Evolutionary conservation across 441 rosid species (phyloP).

Genomic region (Syzygium malaccense): DNA sequence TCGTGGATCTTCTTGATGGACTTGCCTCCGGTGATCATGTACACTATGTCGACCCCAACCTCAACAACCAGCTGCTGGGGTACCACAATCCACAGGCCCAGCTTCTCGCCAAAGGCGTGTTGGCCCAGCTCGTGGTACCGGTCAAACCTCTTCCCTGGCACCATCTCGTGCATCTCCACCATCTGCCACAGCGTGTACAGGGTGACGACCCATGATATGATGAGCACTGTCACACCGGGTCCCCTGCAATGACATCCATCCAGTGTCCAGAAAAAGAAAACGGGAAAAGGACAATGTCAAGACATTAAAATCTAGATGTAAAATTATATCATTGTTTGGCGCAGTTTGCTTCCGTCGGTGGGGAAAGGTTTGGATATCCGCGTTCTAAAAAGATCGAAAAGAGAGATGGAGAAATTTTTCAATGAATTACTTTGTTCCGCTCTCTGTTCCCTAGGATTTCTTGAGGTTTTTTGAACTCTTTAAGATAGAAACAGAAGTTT

Average conservation of each 20-base stretch:
- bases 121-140: slow-evolving; percentile 80
- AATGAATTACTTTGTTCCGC: neutral
- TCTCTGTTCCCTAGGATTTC: neutral
- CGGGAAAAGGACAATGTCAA: neutral
- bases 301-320: neutral
- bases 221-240: slow-evolving; percentile 45
- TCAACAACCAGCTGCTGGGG: slow-evolving; percentile 76
- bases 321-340: neutral
- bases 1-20: slow-evolving; percentile 70
- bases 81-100: slow-evolving; percentile 74
- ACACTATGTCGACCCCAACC: slow-evolving; percentile 56
- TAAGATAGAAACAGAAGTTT: neutral
- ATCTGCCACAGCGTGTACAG: slow-evolving; percentile 82
- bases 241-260: slow-evolving; percentile 38
- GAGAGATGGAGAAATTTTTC: neutral
- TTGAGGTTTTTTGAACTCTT: neutral
- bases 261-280: neutral
- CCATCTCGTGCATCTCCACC: slow-evolving; percentile 91
- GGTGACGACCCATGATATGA: slow-evolving; percentile 62
- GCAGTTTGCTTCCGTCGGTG: neutral
- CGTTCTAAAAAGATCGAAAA: neutral
- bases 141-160: slow-evolving; percentile 70
- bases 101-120: slow-evolving; percentile 66
- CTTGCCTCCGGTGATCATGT: slow-evolving; percentile 86
- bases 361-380: neutral